A percentile compares a stretch with the other conserved stretches of the same genome.
phyloP scores from a whole-genome alignment of 2,329 filamentous ascomycete species.

The Penicillium sp. region DNA sequence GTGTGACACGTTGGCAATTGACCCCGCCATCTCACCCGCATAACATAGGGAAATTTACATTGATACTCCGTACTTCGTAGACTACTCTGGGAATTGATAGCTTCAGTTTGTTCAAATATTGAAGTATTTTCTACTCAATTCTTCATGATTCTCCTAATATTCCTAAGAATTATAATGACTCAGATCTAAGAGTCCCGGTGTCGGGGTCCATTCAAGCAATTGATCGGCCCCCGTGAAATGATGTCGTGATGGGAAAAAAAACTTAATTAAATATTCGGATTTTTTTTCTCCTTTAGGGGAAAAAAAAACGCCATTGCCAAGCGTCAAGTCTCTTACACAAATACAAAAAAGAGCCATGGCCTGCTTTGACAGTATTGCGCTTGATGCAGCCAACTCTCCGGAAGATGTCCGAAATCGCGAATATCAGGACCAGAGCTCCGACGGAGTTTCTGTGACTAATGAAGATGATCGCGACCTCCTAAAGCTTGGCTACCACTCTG shows the following conservation, averaged over 20 bases:
- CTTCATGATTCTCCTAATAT: neutral
- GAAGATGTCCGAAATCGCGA: constrained; percentile 4
- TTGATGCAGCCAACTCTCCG: constrained; percentile 8
- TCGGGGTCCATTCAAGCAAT: constrained; percentile 10
- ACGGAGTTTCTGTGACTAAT: constrained; percentile 15
- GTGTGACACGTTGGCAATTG: constrained; percentile 3
- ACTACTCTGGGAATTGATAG: neutral
- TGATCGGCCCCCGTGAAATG: constrained; percentile 14
- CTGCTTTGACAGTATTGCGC: neutral
- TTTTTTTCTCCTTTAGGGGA: neutral
- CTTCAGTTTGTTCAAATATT: neutral
- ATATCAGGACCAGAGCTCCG: constrained; percentile 1
- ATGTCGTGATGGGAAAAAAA: constrained; percentile 8
- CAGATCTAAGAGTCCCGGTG: neutral
- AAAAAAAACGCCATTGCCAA: neutral
- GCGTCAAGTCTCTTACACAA: neutral
- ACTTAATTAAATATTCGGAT: neutral
- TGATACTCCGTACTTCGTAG: too few relatives aligned
- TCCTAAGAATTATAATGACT: neutral
- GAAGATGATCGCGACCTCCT: constrained; percentile 28
- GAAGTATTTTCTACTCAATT: neutral
- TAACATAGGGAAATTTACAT: neutral
- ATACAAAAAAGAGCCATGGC: neutral
- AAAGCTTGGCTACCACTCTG: constrained; percentile 26
- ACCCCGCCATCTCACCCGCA: constrained; percentile 1